Conservation (phyloP, 139 green algal species). For the Chlorella sp. region DNA sequence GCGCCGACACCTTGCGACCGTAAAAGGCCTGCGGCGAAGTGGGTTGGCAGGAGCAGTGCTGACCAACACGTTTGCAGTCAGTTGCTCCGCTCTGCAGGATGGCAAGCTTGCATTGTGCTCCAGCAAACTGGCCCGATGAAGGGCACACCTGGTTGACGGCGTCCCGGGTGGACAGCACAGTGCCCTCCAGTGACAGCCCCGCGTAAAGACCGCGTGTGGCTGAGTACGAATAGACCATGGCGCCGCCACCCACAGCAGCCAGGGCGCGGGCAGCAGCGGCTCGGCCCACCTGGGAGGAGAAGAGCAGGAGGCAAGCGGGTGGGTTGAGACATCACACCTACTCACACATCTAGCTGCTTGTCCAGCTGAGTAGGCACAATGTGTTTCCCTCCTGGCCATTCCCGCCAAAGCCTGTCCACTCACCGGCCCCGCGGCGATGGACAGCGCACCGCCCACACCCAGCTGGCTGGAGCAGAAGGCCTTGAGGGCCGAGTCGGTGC, state of each 20-base stretch:
- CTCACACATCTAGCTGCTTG: too few relatives aligned
- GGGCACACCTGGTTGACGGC: conserved; percentile 2
- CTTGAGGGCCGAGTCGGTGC: too few relatives aligned
- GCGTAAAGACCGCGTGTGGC: conserved; percentile 67
- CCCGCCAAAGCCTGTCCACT: too few relatives aligned
- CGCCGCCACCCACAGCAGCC: conserved; percentile 32
- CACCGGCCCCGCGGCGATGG: conserved; percentile 64
- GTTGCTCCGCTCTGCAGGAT: too few relatives aligned
- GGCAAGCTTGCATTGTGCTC: too few relatives aligned
- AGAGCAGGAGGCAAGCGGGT: background rate
- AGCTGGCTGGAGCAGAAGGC: conserved; percentile 37
- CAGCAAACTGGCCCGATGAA: too few relatives aligned
- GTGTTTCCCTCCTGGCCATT: too few relatives aligned
- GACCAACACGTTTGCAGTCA: too few relatives aligned
- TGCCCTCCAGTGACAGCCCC: conserved; percentile 68
- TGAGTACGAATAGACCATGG: conserved; percentile 61
- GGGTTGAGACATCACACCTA: too few relatives aligned
- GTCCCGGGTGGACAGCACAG: conserved; percentile 52
- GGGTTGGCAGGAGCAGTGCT: too few relatives aligned
- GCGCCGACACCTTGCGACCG: conserved; percentile 55
- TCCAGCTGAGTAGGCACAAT: too few relatives aligned
- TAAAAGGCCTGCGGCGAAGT: conserved; percentile 58
- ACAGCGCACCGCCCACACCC: conserved; percentile 57
- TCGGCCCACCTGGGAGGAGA: conserved; percentile 49
- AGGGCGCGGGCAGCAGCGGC: conserved; percentile 59